Evolutionary conservation across 768 basidiomycete genomes (phyloP).

Genomic region (Tricholoma sp.): DNA sequence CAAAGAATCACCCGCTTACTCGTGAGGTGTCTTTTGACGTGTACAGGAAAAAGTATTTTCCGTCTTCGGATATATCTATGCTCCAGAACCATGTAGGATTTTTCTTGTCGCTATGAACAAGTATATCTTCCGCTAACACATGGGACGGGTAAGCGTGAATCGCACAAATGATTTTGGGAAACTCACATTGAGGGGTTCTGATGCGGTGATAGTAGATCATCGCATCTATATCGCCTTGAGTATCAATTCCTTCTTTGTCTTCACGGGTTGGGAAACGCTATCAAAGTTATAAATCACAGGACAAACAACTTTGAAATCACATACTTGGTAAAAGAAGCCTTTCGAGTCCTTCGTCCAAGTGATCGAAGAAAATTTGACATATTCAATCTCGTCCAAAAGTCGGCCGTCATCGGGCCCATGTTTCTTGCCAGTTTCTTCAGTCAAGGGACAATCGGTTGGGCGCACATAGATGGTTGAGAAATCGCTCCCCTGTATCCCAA

Average conservation of each 20-base stretch:
- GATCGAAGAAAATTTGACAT: conserved; percentile 71
- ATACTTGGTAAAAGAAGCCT: conserved; percentile 80
- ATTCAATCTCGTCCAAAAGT: conserved; percentile 62
- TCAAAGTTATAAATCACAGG: not conserved
- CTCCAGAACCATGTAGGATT: conserved; percentile 66
- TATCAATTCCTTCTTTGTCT: conserved; percentile 51
- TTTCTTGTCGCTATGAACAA: conserved; percentile 58
- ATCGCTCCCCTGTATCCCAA: conserved; percentile 57
- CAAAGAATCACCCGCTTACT: conserved; percentile 30
- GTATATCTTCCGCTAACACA: conserved; percentile 55
- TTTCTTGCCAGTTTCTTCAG: conserved; percentile 29
- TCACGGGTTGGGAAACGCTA: conserved; percentile 55
- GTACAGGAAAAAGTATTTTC: conserved; percentile 55
- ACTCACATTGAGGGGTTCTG: conserved; percentile 63
- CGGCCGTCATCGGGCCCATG: conserved; percentile 44
- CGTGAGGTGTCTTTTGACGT: conserved; percentile 56
- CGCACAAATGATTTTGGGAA: not conserved
- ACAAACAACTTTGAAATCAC: not conserved
- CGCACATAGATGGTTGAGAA: conserved; percentile 67
- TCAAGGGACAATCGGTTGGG: conserved; percentile 53
- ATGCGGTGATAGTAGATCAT: conserved; percentile 74
- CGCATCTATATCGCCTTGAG: conserved; percentile 57
- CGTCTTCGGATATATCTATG: conserved; percentile 55
- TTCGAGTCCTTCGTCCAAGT: conserved; percentile 74
- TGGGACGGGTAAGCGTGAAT: not conserved